Conservation (phyloP, 805 yeast genomes). For the Candida rishiriensis region DNA sequence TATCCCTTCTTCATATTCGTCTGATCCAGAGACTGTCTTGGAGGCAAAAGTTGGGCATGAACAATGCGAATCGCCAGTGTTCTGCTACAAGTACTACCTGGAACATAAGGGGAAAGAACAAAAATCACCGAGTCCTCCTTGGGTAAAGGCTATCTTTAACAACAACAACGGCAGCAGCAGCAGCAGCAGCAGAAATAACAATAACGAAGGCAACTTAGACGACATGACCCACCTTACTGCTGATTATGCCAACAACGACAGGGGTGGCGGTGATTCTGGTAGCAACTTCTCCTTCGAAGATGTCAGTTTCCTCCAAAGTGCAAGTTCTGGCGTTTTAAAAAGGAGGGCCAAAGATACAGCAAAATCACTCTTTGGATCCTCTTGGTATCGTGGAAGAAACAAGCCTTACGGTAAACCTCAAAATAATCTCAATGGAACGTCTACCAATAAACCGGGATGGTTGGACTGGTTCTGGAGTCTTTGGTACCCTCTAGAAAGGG, state of each 20-base stretch:
- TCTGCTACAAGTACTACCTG: conserved; percentile 16
- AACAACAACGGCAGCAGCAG: not conserved
- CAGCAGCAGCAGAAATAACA: too few relatives aligned
- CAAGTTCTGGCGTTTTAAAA: too few relatives aligned
- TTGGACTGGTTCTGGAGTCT: conserved; percentile 22
- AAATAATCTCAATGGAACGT: conserved; percentile 3
- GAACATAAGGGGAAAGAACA: conserved; percentile 4
- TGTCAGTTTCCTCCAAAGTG: too few relatives aligned
- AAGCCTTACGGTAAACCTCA: too few relatives aligned
- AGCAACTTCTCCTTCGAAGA: too few relatives aligned
- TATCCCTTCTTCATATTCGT: too few relatives aligned
- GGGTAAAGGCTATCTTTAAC: conserved; percentile 5
- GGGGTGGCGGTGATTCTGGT: too few relatives aligned
- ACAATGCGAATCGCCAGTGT: not conserved
- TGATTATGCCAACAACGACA: too few relatives aligned
- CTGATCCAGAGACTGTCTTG: too few relatives aligned
- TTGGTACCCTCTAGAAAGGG: conserved; percentile 21
- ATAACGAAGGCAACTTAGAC: not conserved
- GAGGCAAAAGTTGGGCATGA: conserved; percentile 1
- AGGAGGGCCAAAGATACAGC: too few relatives aligned
- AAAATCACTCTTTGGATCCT: too few relatives aligned
- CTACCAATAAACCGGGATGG: conserved; percentile 10
- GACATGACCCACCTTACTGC: conserved; percentile 8
- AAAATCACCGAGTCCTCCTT: conserved; percentile 6
- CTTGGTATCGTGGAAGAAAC: too few relatives aligned